A percentile compares a stretch with the other conserved stretches of the same genome.
phyloP scores from a whole-genome alignment of 2,329 filamentous ascomycete genomes.

The Zymoseptoria pseudotritici region DNA sequence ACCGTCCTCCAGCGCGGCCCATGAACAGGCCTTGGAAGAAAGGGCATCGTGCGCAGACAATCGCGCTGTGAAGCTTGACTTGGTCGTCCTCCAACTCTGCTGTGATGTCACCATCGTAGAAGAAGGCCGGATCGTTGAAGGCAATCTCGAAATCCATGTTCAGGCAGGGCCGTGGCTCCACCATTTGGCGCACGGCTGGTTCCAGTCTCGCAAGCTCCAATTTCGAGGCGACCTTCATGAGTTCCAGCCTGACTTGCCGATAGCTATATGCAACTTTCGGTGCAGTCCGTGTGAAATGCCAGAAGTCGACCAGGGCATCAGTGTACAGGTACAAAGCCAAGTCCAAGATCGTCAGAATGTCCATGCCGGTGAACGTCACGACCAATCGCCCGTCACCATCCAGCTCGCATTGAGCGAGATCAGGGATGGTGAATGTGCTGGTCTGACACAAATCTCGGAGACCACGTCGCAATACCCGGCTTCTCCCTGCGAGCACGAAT shows the following conservation, averaged over 20 bases:
- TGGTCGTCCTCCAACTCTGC: slow-evolving; percentile 68
- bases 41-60: slow-evolving; percentile 76
- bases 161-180: slow-evolving; percentile 55
- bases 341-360: slow-evolving; percentile 73
- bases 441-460: slow-evolving; percentile 51
- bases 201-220: slow-evolving; percentile 68
- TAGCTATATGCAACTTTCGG: slow-evolving; percentile 63
- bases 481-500: slow-evolving; percentile 71
- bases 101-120: slow-evolving; percentile 70
- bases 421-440: slow-evolving; percentile 51
- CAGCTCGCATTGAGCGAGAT: slow-evolving; percentile 53
- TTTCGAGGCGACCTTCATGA: slow-evolving; percentile 75
- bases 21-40: slow-evolving; percentile 89
- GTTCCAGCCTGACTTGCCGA: slow-evolving; percentile 69
- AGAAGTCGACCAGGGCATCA: slow-evolving; percentile 73
- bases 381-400: slow-evolving; percentile 45
- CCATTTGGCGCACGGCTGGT: slow-evolving; percentile 68
- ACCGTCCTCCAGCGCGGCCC: slow-evolving; percentile 76
- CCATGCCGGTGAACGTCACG: slow-evolving; percentile 62
- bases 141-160: slow-evolving; percentile 64
- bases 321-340: slow-evolving; percentile 73
- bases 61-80: slow-evolving; percentile 64
- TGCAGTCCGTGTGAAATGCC: slow-evolving; percentile 67
- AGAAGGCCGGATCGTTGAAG: slow-evolving; percentile 61
- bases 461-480: slow-evolving; percentile 56